These are phyloP conservation scores for Punctularia strigosozonata DNA, from an alignment of 768 basidiomycete species.

Conservation along the genomic window DNA sequence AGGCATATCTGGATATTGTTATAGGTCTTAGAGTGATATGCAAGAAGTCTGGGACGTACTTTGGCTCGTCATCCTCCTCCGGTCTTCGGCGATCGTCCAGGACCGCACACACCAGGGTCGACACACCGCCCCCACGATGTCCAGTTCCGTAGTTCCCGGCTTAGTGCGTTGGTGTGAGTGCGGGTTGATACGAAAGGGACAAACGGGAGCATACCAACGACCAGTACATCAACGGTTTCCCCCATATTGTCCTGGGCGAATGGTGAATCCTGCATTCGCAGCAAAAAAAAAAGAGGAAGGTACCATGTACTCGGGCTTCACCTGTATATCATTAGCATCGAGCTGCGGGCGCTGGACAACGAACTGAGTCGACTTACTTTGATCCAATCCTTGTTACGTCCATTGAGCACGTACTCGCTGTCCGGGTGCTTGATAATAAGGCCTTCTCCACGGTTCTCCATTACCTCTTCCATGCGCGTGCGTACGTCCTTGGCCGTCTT, in stretches of 20 bases:
- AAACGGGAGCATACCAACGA: conserved; percentile 52
- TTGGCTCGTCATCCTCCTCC: conserved; percentile 49
- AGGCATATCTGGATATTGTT: conserved; percentile 84
- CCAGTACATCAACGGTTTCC: conserved; percentile 85
- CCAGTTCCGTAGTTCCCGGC: conserved; percentile 86
- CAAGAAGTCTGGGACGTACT: conserved; percentile 27
- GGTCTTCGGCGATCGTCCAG: conserved; percentile 54
- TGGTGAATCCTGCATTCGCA: neutral
- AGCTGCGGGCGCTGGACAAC: neutral
- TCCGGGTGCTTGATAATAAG: conserved; percentile 82
- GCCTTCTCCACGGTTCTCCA: conserved; percentile 84
- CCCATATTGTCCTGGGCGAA: conserved; percentile 69
- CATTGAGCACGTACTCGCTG: conserved; percentile 75
- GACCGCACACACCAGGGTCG: conserved; percentile 83
- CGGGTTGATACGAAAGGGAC: conserved; percentile 1
- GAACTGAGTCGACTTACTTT: conserved; percentile 41
- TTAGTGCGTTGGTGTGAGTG: conserved; percentile 14
- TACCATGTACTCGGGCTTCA: conserved; percentile 85
- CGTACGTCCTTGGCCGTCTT: conserved; percentile 76
- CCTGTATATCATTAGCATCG: conserved; percentile 22
- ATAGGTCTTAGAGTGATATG: too few relatives aligned
- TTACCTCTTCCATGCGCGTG: conserved; percentile 66
- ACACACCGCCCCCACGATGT: conserved; percentile 78
- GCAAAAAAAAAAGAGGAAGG: conserved; percentile 6
- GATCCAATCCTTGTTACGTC: conserved; percentile 86